Evolutionary conservation across 2,329 filamentous ascomycete species (phyloP), one percentile per base, ranked within the genome.

Genomic region (Monosporascus sp.): DNA sequence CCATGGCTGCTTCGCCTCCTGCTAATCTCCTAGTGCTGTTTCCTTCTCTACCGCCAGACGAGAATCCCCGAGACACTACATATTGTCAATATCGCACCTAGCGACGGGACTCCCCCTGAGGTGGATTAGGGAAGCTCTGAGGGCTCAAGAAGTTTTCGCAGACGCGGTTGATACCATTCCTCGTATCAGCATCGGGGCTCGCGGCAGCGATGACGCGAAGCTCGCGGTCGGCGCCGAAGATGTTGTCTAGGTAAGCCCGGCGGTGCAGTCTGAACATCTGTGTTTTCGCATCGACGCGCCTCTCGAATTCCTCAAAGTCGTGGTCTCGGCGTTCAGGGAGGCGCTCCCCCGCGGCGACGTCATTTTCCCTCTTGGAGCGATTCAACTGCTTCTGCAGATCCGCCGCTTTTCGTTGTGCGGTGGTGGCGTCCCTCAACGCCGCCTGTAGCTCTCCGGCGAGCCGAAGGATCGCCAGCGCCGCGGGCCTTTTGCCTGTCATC

Each of bases 251-350:
- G 2, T 63, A 8, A 0, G 37, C 43, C 2, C 52, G 47, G 18
- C 60, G 60, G 3, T 65, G 53, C 1, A 45, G 5, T 1, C 60
- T 56, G 52, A 55, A 64, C n/a, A 39, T 39, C 52, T 60, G 59
- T 1, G 58, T 62, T 14, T 47, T 47, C 3, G 17, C 3, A 24
- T 48, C 55, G 1, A 60, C 58, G 2, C 54, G 51, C 15, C 24
- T 51, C 4, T 55, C 55, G 2, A 64, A 2, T 53, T 61, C 59
- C 1, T 50, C 50, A 6, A 62, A 50, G 1, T 62, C 24, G 17
- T 53, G 53, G 9, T 54, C 17, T 1, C 39, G 17, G 11, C 59
- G 50, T 3, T 22, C 2, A 27, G 37, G 43, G 17, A 41, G 17
- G 18, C 14, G 43, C 7, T 20, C 8, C 46, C 56, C 54, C 20